phyloP scores from a whole-genome alignment of 2,329 filamentous ascomycete species.

The Alternaria brassicicola region DNA sequence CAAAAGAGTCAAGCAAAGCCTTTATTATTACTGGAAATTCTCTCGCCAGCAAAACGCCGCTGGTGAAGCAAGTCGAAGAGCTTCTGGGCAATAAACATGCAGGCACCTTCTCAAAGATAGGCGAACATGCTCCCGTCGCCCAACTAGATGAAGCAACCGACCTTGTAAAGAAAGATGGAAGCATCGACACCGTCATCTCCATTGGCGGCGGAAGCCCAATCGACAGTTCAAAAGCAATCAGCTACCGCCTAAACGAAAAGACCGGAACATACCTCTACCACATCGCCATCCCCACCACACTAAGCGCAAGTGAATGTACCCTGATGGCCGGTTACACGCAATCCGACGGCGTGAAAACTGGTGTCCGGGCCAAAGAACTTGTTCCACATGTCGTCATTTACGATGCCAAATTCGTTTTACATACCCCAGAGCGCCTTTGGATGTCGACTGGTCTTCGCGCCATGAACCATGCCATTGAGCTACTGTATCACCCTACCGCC shows the following conservation, averaged over 20 bases:
- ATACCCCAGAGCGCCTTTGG: constrained; percentile 59
- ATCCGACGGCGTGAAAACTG: constrained; percentile 57
- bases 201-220: constrained; percentile 63
- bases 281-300: constrained; percentile 49
- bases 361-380: constrained; percentile 52
- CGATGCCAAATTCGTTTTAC: constrained; percentile 57
- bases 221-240: constrained; percentile 53
- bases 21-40: constrained; percentile 64
- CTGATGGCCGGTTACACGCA: constrained; percentile 59
- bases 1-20: constrained; percentile 56
- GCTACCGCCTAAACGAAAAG: constrained; percentile 44
- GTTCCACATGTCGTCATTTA: constrained; percentile 60
- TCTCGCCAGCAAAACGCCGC: constrained; percentile 59
- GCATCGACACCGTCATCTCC: constrained; percentile 61
- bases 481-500: constrained; percentile 59
- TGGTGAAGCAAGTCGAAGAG: constrained; percentile 59
- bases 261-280: constrained; percentile 46
- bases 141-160: constrained; percentile 60
- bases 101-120: constrained; percentile 62
- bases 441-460: constrained; percentile 60
- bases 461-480: constrained; percentile 62
- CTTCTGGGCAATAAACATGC: constrained; percentile 57
- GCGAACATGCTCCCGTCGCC: constrained; percentile 62
- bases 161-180: constrained; percentile 52
- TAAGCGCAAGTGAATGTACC: constrained; percentile 62